These are phyloP conservation scores for Hypericum androsaemum DNA, from an alignment of 345 rosid genomes.

Conservation along the genomic window DNA sequence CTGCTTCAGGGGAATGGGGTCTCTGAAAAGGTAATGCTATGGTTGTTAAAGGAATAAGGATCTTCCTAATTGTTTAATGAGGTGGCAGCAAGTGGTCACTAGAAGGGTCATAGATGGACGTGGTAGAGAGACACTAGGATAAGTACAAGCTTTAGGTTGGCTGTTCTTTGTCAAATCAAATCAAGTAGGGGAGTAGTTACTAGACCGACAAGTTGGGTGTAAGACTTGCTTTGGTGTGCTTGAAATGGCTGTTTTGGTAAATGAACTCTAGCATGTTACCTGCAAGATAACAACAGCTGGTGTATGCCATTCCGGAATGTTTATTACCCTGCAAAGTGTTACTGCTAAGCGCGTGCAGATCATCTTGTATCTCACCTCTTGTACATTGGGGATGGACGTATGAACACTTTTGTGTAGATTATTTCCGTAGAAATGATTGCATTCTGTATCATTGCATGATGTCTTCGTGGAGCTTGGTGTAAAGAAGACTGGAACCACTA, in stretches of 20 bases:
- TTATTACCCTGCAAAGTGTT: too few species aligned
- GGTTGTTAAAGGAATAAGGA: constrained; percentile 16
- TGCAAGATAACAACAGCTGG: too few species aligned
- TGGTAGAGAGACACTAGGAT: constrained; percentile 54
- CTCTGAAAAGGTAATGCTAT: constrained; percentile 24
- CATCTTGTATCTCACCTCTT: too few species aligned
- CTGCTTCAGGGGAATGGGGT: constrained; percentile 14
- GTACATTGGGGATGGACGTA: background rate
- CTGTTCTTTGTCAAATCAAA: constrained; percentile 61
- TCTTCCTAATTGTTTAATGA: constrained; percentile 19
- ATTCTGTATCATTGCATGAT: constrained; percentile 3
- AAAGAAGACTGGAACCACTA: too few species aligned
- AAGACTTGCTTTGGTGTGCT: constrained; percentile 23
- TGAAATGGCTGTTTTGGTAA: constrained; percentile 24
- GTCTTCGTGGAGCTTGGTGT: background rate
- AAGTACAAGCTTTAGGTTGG: constrained; percentile 66
- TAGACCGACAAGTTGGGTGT: constrained; percentile 25
- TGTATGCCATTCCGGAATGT: too few species aligned
- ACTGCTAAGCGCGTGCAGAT: too few species aligned
- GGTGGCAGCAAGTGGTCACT: constrained; percentile 31
- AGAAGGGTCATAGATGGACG: constrained; percentile 32
- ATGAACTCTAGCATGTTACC: background rate
- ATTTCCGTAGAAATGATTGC: constrained; percentile 2
- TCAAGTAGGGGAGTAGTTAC: constrained; percentile 32
- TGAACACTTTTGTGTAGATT: constrained; percentile 6